phyloP scores from a whole-genome alignment of 345 rosid species.

The Trapa incisa region DNA sequence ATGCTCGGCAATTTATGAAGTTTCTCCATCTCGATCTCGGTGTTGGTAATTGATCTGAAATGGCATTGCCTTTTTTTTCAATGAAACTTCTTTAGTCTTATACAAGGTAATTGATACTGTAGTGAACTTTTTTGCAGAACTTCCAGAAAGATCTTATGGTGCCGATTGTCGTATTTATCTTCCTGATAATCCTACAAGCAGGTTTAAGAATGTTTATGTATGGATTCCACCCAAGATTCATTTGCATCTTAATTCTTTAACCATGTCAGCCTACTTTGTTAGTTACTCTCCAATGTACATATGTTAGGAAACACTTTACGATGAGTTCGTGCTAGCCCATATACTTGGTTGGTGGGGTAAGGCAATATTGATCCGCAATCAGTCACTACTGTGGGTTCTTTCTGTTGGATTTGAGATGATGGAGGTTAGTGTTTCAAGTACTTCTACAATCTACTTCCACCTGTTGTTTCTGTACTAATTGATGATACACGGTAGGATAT shows the following conservation, averaged over 20 bases:
- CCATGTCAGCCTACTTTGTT: background rate
- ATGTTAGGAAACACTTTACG: constrained; percentile 72
- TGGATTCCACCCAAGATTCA: constrained; percentile 51
- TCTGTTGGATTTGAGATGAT: constrained; percentile 93
- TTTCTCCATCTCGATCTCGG: constrained; percentile 98
- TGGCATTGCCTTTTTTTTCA: background rate
- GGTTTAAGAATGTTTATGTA: constrained; percentile 99
- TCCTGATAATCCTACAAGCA: constrained; percentile 79
- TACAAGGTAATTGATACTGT: background rate
- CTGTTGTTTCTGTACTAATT: background rate
- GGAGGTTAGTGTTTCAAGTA: constrained; percentile 51
- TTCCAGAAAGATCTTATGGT: constrained; percentile 96
- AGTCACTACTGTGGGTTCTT: constrained; percentile 92
- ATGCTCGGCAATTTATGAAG: constrained; percentile 95
- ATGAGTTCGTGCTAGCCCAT: constrained; percentile 94
- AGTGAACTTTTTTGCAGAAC: constrained; percentile 41
- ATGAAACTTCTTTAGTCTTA: background rate
- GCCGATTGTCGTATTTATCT: constrained; percentile 86
- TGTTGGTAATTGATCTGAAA: constrained; percentile 47
- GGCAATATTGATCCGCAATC: constrained; percentile 91
- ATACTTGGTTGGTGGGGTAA: constrained; percentile 99
- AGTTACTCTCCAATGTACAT: background rate
- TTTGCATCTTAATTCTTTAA: constrained; percentile 4
- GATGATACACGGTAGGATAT: background rate
- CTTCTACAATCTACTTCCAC: background rate